These are phyloP conservation scores for Agaricus sinodeliciosus DNA, from an alignment of 768 basidiomycete genomes.

Conservation along the genomic window DNA sequence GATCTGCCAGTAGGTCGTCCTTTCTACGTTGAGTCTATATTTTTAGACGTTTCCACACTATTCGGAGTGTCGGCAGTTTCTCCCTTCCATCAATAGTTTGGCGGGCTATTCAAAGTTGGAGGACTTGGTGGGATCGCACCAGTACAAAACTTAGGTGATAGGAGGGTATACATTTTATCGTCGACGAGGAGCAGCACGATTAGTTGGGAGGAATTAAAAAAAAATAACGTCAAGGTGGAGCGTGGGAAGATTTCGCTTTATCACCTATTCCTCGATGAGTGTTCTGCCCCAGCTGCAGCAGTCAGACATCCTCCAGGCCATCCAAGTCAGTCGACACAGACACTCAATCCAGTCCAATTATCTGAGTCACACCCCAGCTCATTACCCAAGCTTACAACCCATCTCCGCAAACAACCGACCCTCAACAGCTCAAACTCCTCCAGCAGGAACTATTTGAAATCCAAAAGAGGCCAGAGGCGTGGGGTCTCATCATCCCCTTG, in stretches of 20 bases:
- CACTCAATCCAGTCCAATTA: slow-evolving; percentile 13
- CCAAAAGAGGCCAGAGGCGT: slow-evolving; percentile 71
- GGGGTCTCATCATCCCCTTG: slow-evolving; percentile 79
- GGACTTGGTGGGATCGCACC: too few species aligned
- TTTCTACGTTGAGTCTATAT: too few species aligned
- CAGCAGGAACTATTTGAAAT: slow-evolving; percentile 74
- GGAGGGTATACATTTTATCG: too few species aligned
- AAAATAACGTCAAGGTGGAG: neutral
- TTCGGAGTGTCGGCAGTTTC: too few species aligned
- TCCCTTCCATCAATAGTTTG: too few species aligned
- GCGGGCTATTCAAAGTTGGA: too few species aligned
- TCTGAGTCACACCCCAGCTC: slow-evolving; percentile 33
- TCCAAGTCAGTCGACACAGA: slow-evolving; percentile 41
- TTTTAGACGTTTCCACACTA: too few species aligned
- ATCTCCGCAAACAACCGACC: slow-evolving; percentile 35
- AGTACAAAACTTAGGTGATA: too few species aligned
- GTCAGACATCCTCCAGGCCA: slow-evolving; percentile 50
- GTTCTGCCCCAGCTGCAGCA: slow-evolving; percentile 50
- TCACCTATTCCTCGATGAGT: slow-evolving; percentile 16
- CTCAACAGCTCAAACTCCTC: slow-evolving; percentile 54
- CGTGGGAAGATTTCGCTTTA: slow-evolving; percentile 8
- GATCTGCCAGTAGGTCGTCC: too few species aligned
- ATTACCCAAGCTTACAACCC: slow-evolving; percentile 65
- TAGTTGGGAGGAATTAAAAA: too few species aligned
- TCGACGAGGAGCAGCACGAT: too few species aligned